Conservation (phyloP, 352 stramenopile species). For the Halophytophthora polymorphica region DNA sequence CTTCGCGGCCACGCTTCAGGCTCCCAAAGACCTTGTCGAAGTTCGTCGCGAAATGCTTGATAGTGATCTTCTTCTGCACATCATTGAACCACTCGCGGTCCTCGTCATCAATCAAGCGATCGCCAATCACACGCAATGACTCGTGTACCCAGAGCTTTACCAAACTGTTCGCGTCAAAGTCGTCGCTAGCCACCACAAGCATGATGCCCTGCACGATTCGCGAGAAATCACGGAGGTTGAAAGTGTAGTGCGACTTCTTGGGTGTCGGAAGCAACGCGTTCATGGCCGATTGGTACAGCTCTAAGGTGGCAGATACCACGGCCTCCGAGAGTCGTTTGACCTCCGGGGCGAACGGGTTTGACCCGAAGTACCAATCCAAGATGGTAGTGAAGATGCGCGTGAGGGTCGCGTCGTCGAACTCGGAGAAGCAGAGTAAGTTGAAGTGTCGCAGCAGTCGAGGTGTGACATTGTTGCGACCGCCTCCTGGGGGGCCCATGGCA, state of each 20-base stretch:
- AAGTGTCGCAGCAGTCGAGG: slow-evolving; percentile 91
- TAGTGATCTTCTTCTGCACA: slow-evolving; percentile 83
- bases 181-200: slow-evolving; percentile 80
- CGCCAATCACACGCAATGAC: slow-evolving; percentile 93
- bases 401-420: slow-evolving; percentile 93
- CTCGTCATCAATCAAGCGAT: slow-evolving; percentile 90
- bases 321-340: slow-evolving; percentile 69
- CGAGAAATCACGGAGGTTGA: slow-evolving; percentile 94
- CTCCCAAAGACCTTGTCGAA: slow-evolving; percentile 87
- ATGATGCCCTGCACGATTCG: slow-evolving; percentile 93
- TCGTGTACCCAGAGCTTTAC: slow-evolving; percentile 94
- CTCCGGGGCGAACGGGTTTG: slow-evolving; percentile 59
- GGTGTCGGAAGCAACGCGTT: slow-evolving; percentile 88
- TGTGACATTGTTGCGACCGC: slow-evolving; percentile 89
- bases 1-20: slow-evolving; percentile 71
- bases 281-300: slow-evolving; percentile 88
- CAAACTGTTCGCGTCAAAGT: slow-evolving; percentile 77
- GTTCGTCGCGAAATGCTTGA: slow-evolving; percentile 85
- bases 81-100: slow-evolving; percentile 92
- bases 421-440: slow-evolving; percentile 91
- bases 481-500: slow-evolving; percentile 90
- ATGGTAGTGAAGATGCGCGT: slow-evolving; percentile 93
- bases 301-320: slow-evolving; percentile 89
- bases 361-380: slow-evolving; percentile 80
- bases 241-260: slow-evolving; percentile 95